Conservation (phyloP, 176 grass and related monocot genomes). For the Zoysia pacifica region DNA sequence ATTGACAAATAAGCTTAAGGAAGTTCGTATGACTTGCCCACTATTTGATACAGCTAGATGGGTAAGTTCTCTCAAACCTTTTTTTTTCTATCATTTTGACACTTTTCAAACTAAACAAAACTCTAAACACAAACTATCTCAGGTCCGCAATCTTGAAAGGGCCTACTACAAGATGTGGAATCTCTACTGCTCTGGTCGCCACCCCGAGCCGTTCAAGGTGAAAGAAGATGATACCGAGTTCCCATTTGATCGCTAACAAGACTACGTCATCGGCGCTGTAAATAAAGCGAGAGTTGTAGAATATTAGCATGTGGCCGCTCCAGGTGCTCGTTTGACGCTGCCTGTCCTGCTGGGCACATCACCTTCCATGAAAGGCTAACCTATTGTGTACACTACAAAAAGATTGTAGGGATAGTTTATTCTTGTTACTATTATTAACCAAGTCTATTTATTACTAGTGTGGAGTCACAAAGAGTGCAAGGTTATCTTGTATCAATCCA, state of each 20-base stretch:
- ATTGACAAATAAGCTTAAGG: constrained; percentile 69
- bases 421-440: constrained; percentile 7
- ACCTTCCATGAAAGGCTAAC: constrained; percentile 29
- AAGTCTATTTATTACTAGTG: neutral
- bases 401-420: constrained; percentile 11
- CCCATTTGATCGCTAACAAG: constrained; percentile 49
- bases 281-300: constrained; percentile 56
- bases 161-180: constrained; percentile 95
- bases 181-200: constrained; percentile 52
- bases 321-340: constrained; percentile 32
- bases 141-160: constrained; percentile 82
- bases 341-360: constrained; percentile 29
- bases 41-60: constrained; percentile 80
- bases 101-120: neutral
- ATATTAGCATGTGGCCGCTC: constrained; percentile 31
- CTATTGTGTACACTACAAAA: constrained; percentile 12
- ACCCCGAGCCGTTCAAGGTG: constrained; percentile 75
- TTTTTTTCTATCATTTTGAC: neutral
- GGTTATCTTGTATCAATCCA: no score
- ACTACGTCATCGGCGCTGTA: constrained; percentile 52
- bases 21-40: constrained; percentile 68
- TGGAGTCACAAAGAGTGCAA: no score
- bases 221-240: constrained; percentile 66
- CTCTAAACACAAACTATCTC: constrained; percentile 10
- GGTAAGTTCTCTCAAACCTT: constrained; percentile 46